Evolutionary conservation across 2,329 filamentous ascomycete species (phyloP).

Genomic region (Hypoxylon sp.): DNA sequence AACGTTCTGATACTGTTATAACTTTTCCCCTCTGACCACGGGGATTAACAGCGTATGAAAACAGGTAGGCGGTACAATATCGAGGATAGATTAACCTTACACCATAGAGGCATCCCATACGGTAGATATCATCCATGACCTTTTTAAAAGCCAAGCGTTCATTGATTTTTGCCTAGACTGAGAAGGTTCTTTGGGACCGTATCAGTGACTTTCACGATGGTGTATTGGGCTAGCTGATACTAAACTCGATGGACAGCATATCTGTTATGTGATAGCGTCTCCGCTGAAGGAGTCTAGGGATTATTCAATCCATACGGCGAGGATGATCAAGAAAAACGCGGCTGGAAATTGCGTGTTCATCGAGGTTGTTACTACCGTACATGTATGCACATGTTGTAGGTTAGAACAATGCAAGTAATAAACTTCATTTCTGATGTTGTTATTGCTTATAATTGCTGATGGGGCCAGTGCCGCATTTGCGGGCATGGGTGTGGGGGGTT

Average conservation of each 20-base stretch:
- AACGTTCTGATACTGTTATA: neutral
- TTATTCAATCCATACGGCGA: neutral
- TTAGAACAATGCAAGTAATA: constrained; percentile 1
- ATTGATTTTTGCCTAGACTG: neutral
- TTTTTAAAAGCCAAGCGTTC: neutral
- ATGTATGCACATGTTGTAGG: neutral
- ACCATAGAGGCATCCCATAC: neutral
- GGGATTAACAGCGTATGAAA: neutral
- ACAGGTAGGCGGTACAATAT: neutral
- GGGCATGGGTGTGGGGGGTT: constrained; percentile 1
- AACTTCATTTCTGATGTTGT: constrained; percentile 1
- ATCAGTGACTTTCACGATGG: neutral
- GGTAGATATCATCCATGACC: neutral
- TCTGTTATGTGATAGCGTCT: neutral
- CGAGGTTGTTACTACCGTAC: no score
- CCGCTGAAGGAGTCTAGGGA: neutral
- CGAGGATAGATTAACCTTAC: neutral
- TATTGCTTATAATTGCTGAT: neutral
- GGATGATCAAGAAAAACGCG: neutral
- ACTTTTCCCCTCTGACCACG: neutral
- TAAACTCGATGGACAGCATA: neutral
- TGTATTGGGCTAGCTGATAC: neutral
- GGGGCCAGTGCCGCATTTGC: constrained; percentile 2
- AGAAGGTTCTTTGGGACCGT: neutral
- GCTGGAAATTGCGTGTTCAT: neutral